Evolutionary conservation across 805 yeast species (phyloP), one percentile per base, ranked within the genome.

Genomic region (Candida adriatica): DNA sequence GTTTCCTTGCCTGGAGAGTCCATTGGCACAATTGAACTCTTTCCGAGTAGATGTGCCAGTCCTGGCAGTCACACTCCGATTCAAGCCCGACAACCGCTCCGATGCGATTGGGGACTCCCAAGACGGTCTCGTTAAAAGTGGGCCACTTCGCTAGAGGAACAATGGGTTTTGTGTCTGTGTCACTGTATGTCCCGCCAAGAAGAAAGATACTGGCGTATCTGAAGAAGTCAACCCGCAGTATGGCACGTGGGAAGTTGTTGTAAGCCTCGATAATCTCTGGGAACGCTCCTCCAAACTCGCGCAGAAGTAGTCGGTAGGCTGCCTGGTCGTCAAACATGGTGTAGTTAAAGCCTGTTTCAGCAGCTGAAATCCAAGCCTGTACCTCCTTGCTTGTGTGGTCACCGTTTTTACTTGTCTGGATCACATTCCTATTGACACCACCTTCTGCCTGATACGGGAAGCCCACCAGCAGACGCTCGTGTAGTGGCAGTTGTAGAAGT

Each of bases 21-120:
- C 78, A 75, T 48, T 75, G 80, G 31, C 77, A 75, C 43, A 75
- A 69, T 47, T 75, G 80, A 24, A 75, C 58, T 45, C 80, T 58
- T 47, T 79, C 55, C 16, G 67, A 63, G 48, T 62, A 59, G 36
- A 69, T 64, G 30, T 65, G 61, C 81, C 81, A 75, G 44, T 71
- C 61, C 29, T 66, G 63, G 27, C 66, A 65, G 34, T 64, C 68
- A 32, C 71, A 58, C 44, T 75, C 81, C 26, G 64, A 63, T 40
- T 75, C 81, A 26, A 75, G 60, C 6, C 72, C 67, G 17, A 74
- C 56, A 24, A 73, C 72, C 48, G 71, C 65, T 2, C 81, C 81
- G 29, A 74, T 59, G 13, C 61, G 46, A n/a, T 70, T 41, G 3
- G 24, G 31, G 3, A 33, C 20, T 1, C 38, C 45, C 16, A 22